Evolutionary conservation across 305 asterid genomes (phyloP).

Genomic region (Striga hermonthica): DNA sequence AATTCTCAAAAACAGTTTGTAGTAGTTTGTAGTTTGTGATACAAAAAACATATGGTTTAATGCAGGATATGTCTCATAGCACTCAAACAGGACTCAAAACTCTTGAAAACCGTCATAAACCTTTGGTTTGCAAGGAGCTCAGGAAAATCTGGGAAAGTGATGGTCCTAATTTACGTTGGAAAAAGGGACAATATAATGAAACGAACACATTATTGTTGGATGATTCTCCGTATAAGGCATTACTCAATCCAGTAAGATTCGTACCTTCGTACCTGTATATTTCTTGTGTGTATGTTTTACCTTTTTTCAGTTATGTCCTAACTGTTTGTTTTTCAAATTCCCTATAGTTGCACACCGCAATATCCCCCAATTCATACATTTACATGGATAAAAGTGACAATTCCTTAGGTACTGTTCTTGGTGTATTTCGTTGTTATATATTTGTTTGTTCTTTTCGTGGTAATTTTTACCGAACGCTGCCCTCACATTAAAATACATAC

Average conservation of each 20-base stretch:
- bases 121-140: conserved; percentile 77
- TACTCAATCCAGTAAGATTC: conserved; percentile 73
- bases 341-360: conserved; percentile 41
- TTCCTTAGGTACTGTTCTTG: conserved; percentile 46
- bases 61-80: conserved; percentile 49
- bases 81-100: conserved; percentile 50
- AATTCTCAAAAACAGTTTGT: too few species aligned
- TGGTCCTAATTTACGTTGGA: conserved; percentile 55
- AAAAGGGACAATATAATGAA: conserved; percentile 66
- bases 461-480: not conserved
- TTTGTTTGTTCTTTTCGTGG: not conserved
- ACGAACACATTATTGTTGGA: conserved; percentile 80
- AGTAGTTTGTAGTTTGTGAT: too few species aligned
- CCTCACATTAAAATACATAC: not conserved
- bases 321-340: conserved; percentile 23
- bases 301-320: not conserved
- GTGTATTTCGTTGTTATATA: not conserved
- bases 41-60: not conserved
- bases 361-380: conserved; percentile 42
- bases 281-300: not conserved
- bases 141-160: conserved; percentile 61
- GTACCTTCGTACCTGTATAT: not conserved
- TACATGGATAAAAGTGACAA: conserved; percentile 45
- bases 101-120: conserved; percentile 54
- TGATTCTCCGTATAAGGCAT: conserved; percentile 94